phyloP scores from a whole-genome alignment of 169 alveolate genomes.

The Cytauxzoon felis region DNA sequence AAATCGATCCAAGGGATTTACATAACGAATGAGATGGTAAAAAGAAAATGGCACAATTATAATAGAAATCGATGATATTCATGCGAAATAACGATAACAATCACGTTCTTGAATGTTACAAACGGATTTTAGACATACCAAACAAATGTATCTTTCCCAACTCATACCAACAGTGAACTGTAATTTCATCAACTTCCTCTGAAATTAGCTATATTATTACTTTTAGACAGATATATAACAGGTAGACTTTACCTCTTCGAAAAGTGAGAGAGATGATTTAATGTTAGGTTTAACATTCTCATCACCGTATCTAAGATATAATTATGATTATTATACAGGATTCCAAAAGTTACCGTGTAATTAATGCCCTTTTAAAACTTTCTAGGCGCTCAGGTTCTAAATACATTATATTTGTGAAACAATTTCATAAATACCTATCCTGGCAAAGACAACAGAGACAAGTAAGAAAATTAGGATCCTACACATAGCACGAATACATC shows the following conservation, averaged over 20 bases:
- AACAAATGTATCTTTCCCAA: conserved; percentile 42
- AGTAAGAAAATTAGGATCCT: background rate
- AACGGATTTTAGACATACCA: background rate
- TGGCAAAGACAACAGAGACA: background rate
- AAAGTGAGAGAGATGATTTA: conserved; percentile 11
- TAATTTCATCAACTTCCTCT: conserved; percentile 30
- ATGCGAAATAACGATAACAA: no score
- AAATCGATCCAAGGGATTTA: no score
- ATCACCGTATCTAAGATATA: conserved; percentile 28
- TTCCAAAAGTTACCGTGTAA: conserved; percentile 9
- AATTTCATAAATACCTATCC: background rate
- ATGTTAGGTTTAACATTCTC: background rate
- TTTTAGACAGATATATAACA: background rate
- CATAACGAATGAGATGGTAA: no score
- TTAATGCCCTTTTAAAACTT: conserved; percentile 27
- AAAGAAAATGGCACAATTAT: no score
- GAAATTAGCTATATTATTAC: conserved; percentile 16
- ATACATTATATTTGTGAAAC: background rate
- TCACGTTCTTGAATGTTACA: conserved; percentile 3
- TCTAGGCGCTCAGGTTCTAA: conserved; percentile 1
- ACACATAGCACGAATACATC: no score
- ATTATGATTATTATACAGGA: no score
- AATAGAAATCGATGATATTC: no score
- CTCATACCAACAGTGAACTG: conserved; percentile 41
- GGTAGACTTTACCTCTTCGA: conserved; percentile 25